A percentile compares a stretch with the other conserved stretches of the same genome.
These are phyloP conservation scores for Pseudopyrenochaeta lycopersici DNA, from an alignment of 2,329 filamentous ascomycete species.

Conservation along the genomic window DNA sequence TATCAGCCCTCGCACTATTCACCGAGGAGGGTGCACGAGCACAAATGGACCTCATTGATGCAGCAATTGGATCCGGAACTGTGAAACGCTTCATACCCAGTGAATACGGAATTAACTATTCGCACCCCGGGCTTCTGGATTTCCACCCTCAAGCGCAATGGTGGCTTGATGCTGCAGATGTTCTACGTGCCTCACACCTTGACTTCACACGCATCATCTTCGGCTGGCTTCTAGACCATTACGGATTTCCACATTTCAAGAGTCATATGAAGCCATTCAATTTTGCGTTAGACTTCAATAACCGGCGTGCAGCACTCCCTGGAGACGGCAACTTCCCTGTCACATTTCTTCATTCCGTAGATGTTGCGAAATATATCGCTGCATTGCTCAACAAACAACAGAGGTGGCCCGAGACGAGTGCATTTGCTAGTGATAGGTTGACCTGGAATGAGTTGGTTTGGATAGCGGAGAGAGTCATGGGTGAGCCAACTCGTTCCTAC, in stretches of 20 bases:
- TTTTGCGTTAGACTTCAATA: conserved; percentile 26
- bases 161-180: conserved; percentile 18
- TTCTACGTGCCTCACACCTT: conserved; percentile 24
- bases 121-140: conserved; percentile 1
- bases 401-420: conserved; percentile 47
- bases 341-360: conserved; percentile 18
- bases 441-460: conserved; percentile 57
- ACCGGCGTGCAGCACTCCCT: conserved; percentile 18
- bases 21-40: conserved; percentile 10
- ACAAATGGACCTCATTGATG: conserved; percentile 28
- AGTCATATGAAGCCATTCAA: conserved; percentile 25
- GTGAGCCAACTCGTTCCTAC: conserved; percentile 19
- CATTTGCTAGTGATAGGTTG: conserved; percentile 52
- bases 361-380: conserved; percentile 26
- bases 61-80: conserved; percentile 11
- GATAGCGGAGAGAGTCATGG: conserved; percentile 54
- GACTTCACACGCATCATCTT: conserved; percentile 35
- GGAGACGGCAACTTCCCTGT: conserved; percentile 18
- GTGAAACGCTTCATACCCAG: conserved; percentile 26
- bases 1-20: conserved; percentile 20
- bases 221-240: conserved; percentile 41
- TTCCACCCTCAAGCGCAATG: conserved; percentile 14
- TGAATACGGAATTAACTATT: conserved; percentile 20
- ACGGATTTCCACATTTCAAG: conserved; percentile 33
- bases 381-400: conserved; percentile 8